phyloP scores from a whole-genome alignment of 768 basidiomycete species.

The Suillus subaureus region DNA sequence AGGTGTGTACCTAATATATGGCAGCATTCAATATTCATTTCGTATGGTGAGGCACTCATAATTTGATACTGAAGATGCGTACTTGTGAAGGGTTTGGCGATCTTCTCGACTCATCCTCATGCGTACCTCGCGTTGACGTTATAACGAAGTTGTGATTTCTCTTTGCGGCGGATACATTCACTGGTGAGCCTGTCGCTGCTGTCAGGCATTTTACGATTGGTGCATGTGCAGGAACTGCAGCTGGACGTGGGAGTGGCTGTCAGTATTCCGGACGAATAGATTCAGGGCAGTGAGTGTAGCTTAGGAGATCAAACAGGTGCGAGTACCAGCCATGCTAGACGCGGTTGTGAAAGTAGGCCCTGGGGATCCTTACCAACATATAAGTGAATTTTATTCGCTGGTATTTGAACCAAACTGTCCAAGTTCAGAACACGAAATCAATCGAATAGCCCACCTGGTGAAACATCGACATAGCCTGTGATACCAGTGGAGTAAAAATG shows the following conservation, averaged over 20 bases:
- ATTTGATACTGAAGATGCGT: neutral
- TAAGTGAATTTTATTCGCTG: too few relatives aligned
- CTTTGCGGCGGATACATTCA: neutral
- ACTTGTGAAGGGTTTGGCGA: neutral
- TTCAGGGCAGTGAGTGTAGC: neutral
- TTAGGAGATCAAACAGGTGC: neutral
- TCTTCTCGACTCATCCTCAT: neutral
- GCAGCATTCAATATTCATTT: neutral
- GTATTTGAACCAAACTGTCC: too few relatives aligned
- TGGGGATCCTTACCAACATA: neutral
- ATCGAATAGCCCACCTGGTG: too few relatives aligned
- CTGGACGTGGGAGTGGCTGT: neutral
- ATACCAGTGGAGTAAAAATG: too few relatives aligned
- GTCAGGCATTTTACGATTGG: neutral
- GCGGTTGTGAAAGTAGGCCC: neutral
- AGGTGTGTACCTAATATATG: neutral
- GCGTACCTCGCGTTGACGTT: neutral
- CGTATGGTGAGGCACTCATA: neutral
- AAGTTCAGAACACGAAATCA: neutral
- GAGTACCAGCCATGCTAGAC: neutral
- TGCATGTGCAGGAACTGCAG: neutral
- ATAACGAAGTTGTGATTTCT: neutral
- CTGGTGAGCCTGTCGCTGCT: neutral
- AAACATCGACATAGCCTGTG: too few relatives aligned
- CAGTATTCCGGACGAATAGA: neutral